phyloP scores from a whole-genome alignment of 345 rosid species.

The Cardamine chenopodiifolia region DNA sequence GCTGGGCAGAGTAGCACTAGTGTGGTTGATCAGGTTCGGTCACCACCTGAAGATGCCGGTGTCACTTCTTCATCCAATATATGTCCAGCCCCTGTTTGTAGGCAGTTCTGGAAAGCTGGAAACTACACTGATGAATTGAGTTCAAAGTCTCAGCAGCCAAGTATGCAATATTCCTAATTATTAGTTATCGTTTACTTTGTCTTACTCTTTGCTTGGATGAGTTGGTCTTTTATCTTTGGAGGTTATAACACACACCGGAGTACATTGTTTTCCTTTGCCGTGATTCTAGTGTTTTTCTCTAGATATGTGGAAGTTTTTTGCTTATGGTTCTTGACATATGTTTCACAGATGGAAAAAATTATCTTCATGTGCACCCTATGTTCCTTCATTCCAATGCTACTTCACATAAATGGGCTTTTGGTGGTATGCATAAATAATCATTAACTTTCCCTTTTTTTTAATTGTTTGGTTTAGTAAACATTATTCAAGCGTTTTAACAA shows the following conservation, averaged over 20 bases:
- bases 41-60: constrained; percentile 68
- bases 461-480: constrained; percentile 6
- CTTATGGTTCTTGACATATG: constrained; percentile 10
- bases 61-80: constrained; percentile 60
- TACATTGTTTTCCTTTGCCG: background rate
- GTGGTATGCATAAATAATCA: constrained; percentile 60
- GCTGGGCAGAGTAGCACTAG: constrained; percentile 61
- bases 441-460: constrained; percentile 1
- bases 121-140: constrained; percentile 52
- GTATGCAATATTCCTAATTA: constrained; percentile 46
- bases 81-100: constrained; percentile 72
- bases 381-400: constrained; percentile 99
- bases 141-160: constrained; percentile 58
- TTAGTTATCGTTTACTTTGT: constrained; percentile 11
- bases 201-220: constrained; percentile 19
- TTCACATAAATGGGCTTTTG: constrained; percentile 98
- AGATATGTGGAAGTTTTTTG: background rate
- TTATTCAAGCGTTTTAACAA: constrained; percentile 19
- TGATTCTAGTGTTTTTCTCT: constrained; percentile 5
- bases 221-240: background rate
- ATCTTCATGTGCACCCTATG: constrained; percentile 92
- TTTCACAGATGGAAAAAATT: constrained; percentile 64
- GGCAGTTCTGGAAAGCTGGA: constrained; percentile 98
- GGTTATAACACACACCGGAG: background rate
- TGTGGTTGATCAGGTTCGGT: constrained; percentile 67